Conservation (phyloP, 2,329 filamentous ascomycete species). For the Coniella lustricola region DNA sequence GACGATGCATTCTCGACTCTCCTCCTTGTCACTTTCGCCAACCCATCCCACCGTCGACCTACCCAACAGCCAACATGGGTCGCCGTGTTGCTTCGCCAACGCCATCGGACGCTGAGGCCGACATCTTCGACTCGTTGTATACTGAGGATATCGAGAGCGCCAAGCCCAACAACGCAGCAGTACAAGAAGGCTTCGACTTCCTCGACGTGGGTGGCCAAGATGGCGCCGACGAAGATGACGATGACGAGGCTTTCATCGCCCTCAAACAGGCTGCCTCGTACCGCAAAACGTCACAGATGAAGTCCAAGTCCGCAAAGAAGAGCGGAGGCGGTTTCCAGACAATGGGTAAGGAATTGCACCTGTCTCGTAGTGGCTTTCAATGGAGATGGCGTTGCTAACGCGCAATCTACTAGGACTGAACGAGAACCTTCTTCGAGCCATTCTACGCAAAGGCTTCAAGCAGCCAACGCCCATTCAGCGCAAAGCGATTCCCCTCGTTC, state of each 20-base stretch:
- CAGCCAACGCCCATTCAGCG: constrained; percentile 96
- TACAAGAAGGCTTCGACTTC: constrained; percentile 34
- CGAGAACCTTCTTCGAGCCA: constrained; percentile 77
- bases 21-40: background rate
- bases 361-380: background rate
- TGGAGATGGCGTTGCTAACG: constrained; percentile 11
- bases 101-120: constrained; percentile 81
- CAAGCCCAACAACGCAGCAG: constrained; percentile 28
- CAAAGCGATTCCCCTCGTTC: constrained; percentile 86
- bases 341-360: constrained; percentile 53
- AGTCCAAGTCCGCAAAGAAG: constrained; percentile 84
- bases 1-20: background rate
- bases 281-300: constrained; percentile 73
- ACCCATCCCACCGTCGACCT: constrained; percentile 5
- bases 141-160: constrained; percentile 44
- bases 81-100: constrained; percentile 71
- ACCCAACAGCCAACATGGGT: constrained; percentile 50
- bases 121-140: constrained; percentile 76
- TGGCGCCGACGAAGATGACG: constrained; percentile 49
- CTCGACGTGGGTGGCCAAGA: constrained; percentile 42
- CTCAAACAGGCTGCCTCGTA: constrained; percentile 81
- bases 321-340: constrained; percentile 88
- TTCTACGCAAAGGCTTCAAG: constrained; percentile 87
- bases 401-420: constrained; percentile 55
- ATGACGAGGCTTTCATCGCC: constrained; percentile 86